Conservation (phyloP, 306 rosid species). For the Acmispon strigosus region DNA sequence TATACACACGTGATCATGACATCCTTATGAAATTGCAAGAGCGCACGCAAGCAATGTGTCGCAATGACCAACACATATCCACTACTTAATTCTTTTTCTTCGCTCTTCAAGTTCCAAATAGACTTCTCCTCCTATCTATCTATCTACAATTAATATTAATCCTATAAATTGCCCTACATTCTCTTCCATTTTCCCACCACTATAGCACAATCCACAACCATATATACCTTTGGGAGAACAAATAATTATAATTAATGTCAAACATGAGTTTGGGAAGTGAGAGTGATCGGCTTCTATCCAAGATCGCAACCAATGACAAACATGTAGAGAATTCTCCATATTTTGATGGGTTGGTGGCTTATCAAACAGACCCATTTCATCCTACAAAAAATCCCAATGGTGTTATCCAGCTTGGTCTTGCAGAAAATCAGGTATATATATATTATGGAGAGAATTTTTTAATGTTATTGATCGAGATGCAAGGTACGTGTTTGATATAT, state of each 20-base stretch:
- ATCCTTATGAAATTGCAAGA: neutral
- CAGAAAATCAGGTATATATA: slow-evolving; percentile 77
- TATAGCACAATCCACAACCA: neutral
- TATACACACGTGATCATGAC: slow-evolving; percentile 21
- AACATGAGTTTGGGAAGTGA: slow-evolving; percentile 18
- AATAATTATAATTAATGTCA: no score
- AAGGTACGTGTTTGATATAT: no score
- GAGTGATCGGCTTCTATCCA: slow-evolving; percentile 42
- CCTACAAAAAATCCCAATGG: slow-evolving; percentile 53
- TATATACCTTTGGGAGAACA: no score
- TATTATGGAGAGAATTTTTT: no score
- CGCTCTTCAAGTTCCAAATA: slow-evolving; percentile 20
- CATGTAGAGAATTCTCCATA: slow-evolving; percentile 84
- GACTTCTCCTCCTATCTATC: neutral
- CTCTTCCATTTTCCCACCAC: neutral
- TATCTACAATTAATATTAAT: neutral
- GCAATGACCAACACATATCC: slow-evolving; percentile 22
- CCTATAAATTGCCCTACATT: slow-evolving; percentile 20
- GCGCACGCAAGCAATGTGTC: slow-evolving; percentile 28
- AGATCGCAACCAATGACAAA: slow-evolving; percentile 62
- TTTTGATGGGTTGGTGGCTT: slow-evolving; percentile 89
- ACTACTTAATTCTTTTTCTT: neutral
- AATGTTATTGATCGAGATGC: no score
- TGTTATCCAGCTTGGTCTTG: slow-evolving; percentile 92
- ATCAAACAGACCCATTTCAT: slow-evolving; percentile 71